Base-by-base conservation (phyloP, 148 eudicot genomes). In the Rhododendron henanense region DNA sequence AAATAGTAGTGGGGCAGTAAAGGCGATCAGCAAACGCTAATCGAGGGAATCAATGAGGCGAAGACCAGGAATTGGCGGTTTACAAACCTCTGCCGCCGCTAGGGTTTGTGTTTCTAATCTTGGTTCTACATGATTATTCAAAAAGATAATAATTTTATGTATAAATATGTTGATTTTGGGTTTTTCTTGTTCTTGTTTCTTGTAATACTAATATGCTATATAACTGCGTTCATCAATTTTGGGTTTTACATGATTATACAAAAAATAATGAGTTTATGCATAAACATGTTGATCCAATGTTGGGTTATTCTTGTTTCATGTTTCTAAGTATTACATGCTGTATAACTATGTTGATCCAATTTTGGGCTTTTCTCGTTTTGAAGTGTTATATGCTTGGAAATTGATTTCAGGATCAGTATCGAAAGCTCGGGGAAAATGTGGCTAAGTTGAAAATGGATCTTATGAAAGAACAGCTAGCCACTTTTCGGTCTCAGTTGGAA, bases 41-140 rank as follows among this genome's bases (percentile, higher is more conserved):
- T 0, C 75, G 39, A 55, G 25, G 33, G 83, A 10, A 16, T 86
- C 47, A 79, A 97, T 97, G 99, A 95, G 95, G 91, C 92, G 98
- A 39, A 86, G 99, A 88, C 98, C 99, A n/a, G 99, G 99, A 92
- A 97, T 97, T 55, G 99, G 99, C 6, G 99, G 99, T 61, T 79
- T 97, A 28, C 95, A 97, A 87, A 91, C 89, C 2, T 95, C 99
- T 5, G 99, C 98, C 28, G 93, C 95, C 13, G 93, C 96, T 77
- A 91, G 94, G 93, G 96, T 94, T 90, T 81, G 88, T 48, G 47
- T 50, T 75, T 50, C 31, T 3, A 15, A 33, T 82, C 78, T 45
- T 57, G 33, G 45, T 82, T 85, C n/a, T 69, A 57, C 65, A 21
- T 50, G 28, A 35, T 35, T 83, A 31, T 71, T 47, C 1, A 9